Base-by-base conservation (phyloP, 352 stramenopile genomes). In the Pythium aquatile region DNA sequence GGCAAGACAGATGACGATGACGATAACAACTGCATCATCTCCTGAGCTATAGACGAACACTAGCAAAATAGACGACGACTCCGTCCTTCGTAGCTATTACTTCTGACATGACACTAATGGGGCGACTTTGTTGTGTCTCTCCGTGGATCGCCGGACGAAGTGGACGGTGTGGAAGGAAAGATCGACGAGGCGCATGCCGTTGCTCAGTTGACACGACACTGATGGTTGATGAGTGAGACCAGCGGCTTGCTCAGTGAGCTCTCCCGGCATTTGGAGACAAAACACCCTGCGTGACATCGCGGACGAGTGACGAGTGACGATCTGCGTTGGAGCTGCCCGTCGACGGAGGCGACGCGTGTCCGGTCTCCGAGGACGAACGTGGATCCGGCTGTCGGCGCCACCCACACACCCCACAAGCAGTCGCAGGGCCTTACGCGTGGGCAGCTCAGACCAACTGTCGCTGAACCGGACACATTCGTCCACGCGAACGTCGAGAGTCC, bases 351-450 rank as follows among this genome's bases (percentile, higher is more conserved):
- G 14, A 64, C 56, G 20, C 62, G 70, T 46, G 75, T 85, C 3
- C 72, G 69, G 48, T 90, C 79, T 55, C 83, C 72, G 2, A 88
- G 61, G 11, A 86, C 65, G 60, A 92, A 92, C 13, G 81, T 87
- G 14, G 66, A 30, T 24, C 20, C 20, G 20, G 47, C 78, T 75
- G 59, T 92, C 75, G 1, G 72, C 46, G 7, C 81, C 83, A 13
- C 83, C 83, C 28, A 77, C 72, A 4, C 90, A 69, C 11, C 74
- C 78, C 11, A 89, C 57, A 7, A 92, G 56, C n/a, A 92, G 61
- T 6, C 73, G 81, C 69, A 92, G 63, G 17, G 75, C 58, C 14
- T 68, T 56, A 9, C 57, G 46, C 66, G 75, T 67, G 39, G 56
- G 46, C 72, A 68, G 49, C n/a, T 52, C 51, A 24, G 32, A 4